Base-by-base conservation (phyloP, 129 eudicot species). In the Flaveria brownii region DNA sequence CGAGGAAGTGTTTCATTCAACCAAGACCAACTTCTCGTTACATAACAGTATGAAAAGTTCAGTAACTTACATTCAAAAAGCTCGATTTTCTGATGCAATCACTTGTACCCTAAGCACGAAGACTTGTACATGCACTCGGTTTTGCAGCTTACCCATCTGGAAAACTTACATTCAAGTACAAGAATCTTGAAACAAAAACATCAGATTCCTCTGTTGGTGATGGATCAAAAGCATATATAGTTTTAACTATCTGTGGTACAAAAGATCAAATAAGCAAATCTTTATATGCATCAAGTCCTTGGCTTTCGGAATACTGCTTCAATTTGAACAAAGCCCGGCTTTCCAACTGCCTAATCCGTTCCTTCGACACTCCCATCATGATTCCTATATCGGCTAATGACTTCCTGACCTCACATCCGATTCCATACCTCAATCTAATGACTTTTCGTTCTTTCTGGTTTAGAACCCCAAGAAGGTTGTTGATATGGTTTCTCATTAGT, bases 331-430 rank as follows among this genome's bases (percentile, higher is more conserved):
- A 18, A 67, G 96, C 90, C 70, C 87, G 83, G 60, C 81, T 87
- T 82, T 90, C 98, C 73, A 88, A 63, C 66, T 85, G 96, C 39
- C 97, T 78, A 56, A 93, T 87, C 74, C 93, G 88, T 83, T 93
- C 98, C 78, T 88, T 91, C 0, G 90, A 82, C 86, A 90, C 70
- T 11, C 96, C 97, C 79, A 88, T 71, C 80, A 82, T 75, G 71
- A 70, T 79, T 71, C 98, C 98, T 42, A 88, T 87, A 72, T 85
- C 93, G 2, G 96, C 86, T 14, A 93, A 76, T 1, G 93, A 78
- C 30, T 81, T 83, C 46, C 70, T 59, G 16, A 75, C 78, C 11
- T 87, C 92, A 6, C 87, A 84, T 45, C 83, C 85, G 45, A 93
- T 84, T 57, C 97, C 97, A 16, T 82, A 91, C 66, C 98, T 84